phyloP scores from a whole-genome alignment of 257 asterid species.

The Gentiana dahurica region DNA sequence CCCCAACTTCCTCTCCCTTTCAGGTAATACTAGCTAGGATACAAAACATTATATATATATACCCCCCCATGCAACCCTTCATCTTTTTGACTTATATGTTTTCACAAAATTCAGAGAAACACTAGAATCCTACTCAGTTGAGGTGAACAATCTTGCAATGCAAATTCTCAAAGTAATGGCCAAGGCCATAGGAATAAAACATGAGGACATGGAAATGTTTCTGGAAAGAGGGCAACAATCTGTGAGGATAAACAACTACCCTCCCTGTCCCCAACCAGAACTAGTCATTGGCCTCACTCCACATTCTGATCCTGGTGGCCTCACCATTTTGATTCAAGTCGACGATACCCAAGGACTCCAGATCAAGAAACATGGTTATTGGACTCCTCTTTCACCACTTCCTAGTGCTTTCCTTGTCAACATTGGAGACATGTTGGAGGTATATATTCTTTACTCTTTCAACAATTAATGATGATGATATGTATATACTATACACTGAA shows the following conservation, averaged over 20 bases:
- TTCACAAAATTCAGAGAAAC: constrained; percentile 1
- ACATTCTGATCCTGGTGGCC: constrained; percentile 25
- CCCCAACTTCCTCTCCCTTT: constrained; percentile 7
- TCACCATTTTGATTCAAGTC: constrained; percentile 20
- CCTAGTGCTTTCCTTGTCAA: constrained; percentile 18
- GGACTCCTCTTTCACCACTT: constrained; percentile 20
- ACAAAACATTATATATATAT: too few species aligned
- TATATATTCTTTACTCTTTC: neutral
- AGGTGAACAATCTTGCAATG: neutral
- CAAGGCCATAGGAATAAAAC: constrained; percentile 3
- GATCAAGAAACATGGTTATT: constrained; percentile 11
- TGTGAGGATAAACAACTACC: constrained; percentile 22
- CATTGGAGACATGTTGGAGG: constrained; percentile 25
- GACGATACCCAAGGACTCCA: constrained; percentile 20
- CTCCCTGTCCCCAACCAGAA: constrained; percentile 19
- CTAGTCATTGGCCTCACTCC: constrained; percentile 21
- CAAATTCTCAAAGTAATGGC: neutral
- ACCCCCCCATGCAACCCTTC: neutral
- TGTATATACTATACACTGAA: too few species aligned
- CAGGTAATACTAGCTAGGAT: constrained; percentile 1
- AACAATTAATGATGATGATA: too few species aligned
- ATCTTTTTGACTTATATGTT: neutral
- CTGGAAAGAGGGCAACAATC: constrained; percentile 6
- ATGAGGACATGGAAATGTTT: neutral
- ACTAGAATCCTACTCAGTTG: neutral